A percentile compares a stretch with the other conserved stretches of the same genome.
Conservation (phyloP, 1,284 basidiomycete genomes). For the Entoloma clypeatum region DNA sequence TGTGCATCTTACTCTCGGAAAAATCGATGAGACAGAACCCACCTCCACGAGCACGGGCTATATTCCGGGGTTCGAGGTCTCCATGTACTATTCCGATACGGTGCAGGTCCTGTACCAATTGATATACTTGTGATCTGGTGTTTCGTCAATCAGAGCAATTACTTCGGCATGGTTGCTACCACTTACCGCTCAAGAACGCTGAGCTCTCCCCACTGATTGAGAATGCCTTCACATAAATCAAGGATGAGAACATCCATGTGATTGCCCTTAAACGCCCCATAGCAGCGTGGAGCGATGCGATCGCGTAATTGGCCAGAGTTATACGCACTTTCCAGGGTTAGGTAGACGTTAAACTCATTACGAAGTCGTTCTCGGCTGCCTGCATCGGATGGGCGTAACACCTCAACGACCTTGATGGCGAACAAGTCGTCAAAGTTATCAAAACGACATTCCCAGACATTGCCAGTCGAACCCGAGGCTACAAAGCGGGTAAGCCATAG, state of each 20-base stretch:
- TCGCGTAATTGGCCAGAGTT: constrained; percentile 13
- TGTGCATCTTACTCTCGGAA: constrained; percentile 13
- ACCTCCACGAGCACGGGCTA: background rate
- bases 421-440: constrained; percentile 13
- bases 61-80: background rate
- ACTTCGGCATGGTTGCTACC: constrained; percentile 4
- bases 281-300: constrained; percentile 16
- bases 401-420: constrained; percentile 13
- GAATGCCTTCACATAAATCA: constrained; percentile 15
- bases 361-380: constrained; percentile 13
- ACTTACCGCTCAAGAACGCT: constrained; percentile 13
- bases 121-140: constrained; percentile 14
- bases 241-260: constrained; percentile 15
- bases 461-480: constrained; percentile 17
- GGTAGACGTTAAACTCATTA: constrained; percentile 16
- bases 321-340: constrained; percentile 14
- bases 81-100: constrained; percentile 12
- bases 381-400: constrained; percentile 11
- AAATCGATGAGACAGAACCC: constrained; percentile 15
- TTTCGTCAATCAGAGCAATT: constrained; percentile 7
- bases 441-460: constrained; percentile 19
- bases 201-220: constrained; percentile 16
- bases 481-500: constrained; percentile 16
- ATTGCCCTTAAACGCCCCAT: constrained; percentile 16
- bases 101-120: constrained; percentile 14